Evolutionary conservation across 2,329 filamentous ascomycete genomes (phyloP), one percentile per base, ranked within the genome.

Genomic region (Diaporthe sp.): DNA sequence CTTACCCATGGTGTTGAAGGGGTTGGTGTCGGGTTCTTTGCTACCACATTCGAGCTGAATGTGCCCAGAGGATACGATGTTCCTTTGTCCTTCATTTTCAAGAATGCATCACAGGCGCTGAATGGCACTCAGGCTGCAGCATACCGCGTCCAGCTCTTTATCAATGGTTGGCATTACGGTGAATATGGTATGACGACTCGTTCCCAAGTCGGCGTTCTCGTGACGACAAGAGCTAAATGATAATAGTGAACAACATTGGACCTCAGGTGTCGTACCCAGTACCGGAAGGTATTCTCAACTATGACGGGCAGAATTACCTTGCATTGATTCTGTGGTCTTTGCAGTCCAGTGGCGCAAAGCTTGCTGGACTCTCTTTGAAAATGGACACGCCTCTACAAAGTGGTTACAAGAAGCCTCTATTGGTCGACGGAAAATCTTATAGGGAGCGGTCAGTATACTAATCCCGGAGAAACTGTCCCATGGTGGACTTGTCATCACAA

Each of bases 121-220:
- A 83, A 81, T 0, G 83, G 83, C 0, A 78, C 71, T 22, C 17
- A 70, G n/a, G 32, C 25, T 19, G 39, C 42, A 2, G 50, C 8
- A 0, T 92, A 91, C 77, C 85, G 92, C 37, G 88, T 84, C 2
- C 90, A 92, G 82, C 80, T 94, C 5, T 94, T 88, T 77, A 88
- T 94, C 68, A 94, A 94, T 78, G 92, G 92, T 2, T 94, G 90
- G 82, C 92, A 94, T 82, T 94, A 90, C 75, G 83, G 84, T 65
- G 82, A 83, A 77, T 83, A 58, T n/a, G 27, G 55, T 58, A 37
- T n/a, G 55, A 35, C 4, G 27, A n/a, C 55, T 37, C 22, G 19
- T 1, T 19, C 32, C 30, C 7, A n/a, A 35, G 27, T 37, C 55
- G 9, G 9, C 13, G 19, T 58, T 37, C 55, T 35, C 55, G 5